phyloP scores from a whole-genome alignment of 2,329 filamentous ascomycete genomes.

The Diaporthe caulivora region DNA sequence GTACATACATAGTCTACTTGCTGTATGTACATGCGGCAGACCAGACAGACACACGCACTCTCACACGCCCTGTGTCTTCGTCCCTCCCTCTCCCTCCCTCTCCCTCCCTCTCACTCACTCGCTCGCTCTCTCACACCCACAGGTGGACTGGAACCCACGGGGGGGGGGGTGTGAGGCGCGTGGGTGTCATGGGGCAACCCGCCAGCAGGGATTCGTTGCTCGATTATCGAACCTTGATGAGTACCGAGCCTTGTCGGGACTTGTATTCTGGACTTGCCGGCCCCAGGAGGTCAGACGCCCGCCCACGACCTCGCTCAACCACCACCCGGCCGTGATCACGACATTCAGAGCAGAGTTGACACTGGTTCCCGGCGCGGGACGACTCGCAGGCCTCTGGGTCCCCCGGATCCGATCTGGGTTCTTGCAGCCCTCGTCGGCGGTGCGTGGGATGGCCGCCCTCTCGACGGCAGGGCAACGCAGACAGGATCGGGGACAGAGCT shows the following conservation, averaged over 20 bases:
- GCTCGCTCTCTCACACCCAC: neutral
- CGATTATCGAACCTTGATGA: slow-evolving; percentile 24
- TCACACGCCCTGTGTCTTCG: neutral
- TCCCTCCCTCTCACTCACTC: neutral
- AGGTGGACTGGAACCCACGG: neutral
- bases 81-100: neutral
- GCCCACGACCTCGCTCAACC: slow-evolving; percentile 8
- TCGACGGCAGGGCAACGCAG: neutral
- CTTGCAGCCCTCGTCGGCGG: slow-evolving; percentile 10
- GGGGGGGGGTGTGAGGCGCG: slow-evolving; percentile 28
- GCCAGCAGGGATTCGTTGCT: slow-evolving; percentile 26
- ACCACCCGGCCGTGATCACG: neutral
- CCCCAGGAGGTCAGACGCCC: slow-evolving; percentile 27
- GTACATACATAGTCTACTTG: neutral
- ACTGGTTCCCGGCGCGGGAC: neutral
- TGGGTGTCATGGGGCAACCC: slow-evolving; percentile 35
- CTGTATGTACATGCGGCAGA: neutral
- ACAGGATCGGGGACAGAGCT: slow-evolving; percentile 21
- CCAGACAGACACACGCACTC: neutral
- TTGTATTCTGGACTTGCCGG: slow-evolving; percentile 7
- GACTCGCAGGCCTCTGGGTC: neutral
- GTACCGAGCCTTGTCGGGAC: neutral
- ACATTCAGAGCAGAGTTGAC: slow-evolving; percentile 22
- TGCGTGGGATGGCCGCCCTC: slow-evolving; percentile 5
- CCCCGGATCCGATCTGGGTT: neutral